Base-by-base conservation (phyloP, 208 protist species). In the Trypanosoma conorhini region DNA sequence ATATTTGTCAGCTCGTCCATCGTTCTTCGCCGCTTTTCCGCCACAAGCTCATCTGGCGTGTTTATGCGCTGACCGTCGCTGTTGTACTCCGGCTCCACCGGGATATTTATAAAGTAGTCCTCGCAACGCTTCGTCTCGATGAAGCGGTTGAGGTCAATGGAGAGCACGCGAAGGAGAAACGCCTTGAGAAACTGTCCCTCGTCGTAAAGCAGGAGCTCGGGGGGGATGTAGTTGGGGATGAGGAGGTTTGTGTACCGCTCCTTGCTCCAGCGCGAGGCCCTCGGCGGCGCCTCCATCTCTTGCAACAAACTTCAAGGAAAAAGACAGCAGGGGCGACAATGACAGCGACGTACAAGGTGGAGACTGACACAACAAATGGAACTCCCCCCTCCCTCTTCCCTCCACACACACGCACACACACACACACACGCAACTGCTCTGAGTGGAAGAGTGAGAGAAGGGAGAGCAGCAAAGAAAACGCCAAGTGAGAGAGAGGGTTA, bases 171-270 rank as follows among this genome's bases (percentile, higher is more conserved):
- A 56, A 97, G 81, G 30, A 93, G 81, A 56, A 97, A 85, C 9
- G 88, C 89, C 42, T 80, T 83, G 21, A 97, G 62, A 66, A 95
- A 94, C 74, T 93, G 89, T 21, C 89, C 92, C 28, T 94, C 79
- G 42, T 94, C 86, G 67, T 86, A 82, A 38, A 93, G 33, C 26
- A 97, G 74, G 1, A 89, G 81, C 57, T 95, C 92, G 5, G 92
- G 79, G 10, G 92, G 92, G 42, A 97, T 80, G 68, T 97, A 97
- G 76, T 81, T 94, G 22, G 92, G 92, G 24, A 97, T 74, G 30
- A 77, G 67, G 19, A 92, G 55, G 76, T 94, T 97, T 60, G 80
- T 92, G 76, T 92, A 97, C 60, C 83, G 83, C 30, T 69, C 67
- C 30, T 75, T 79, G 81, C 89, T 95, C 89, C 92, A 97, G 13